A percentile compares a stretch with the other conserved stretches of the same genome.
Evolutionary conservation across 2,329 filamentous ascomycete genomes (phyloP).

Genomic region (Aureobasidium sp.): DNA sequence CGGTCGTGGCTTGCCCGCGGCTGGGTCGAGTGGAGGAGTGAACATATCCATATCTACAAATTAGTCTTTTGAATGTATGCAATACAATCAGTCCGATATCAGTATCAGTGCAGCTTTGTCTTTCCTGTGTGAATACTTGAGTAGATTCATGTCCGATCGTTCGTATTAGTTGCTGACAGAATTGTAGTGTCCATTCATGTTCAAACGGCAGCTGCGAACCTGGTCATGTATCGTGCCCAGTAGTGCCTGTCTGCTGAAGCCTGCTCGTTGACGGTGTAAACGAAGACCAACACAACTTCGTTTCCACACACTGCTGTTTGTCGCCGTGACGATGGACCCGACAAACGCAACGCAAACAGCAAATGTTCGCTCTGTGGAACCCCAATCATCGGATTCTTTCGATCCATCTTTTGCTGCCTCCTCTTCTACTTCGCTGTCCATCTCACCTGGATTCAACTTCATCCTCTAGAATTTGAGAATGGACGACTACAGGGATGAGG

Average conservation of each 20-base stretch:
- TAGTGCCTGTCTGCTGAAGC: too few species aligned
- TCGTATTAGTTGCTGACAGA: too few species aligned
- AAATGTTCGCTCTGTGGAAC: background rate
- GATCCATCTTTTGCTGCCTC: background rate
- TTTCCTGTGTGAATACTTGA: too few species aligned
- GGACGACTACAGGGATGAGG: background rate
- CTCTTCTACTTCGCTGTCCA: background rate
- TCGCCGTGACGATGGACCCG: background rate
- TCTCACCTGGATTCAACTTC: fast-evolving
- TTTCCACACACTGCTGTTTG: background rate
- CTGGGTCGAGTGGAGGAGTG: slow-evolving; percentile 7
- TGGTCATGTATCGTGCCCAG: too few species aligned
- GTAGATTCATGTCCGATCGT: too few species aligned
- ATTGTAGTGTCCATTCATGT: too few species aligned
- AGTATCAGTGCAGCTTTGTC: background rate
- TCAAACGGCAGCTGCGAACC: too few species aligned
- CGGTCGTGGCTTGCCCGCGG: background rate
- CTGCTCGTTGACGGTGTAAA: background rate
- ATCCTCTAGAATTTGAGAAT: too few species aligned
- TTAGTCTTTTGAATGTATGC: background rate
- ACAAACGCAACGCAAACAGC: background rate
- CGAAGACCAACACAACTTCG: background rate
- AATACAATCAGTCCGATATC: background rate
- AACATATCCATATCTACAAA: background rate
- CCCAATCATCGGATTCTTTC: background rate